These are phyloP conservation scores for Corrigiola litoralis DNA, from an alignment of 179 eudicot species.

Conservation along the genomic window DNA sequence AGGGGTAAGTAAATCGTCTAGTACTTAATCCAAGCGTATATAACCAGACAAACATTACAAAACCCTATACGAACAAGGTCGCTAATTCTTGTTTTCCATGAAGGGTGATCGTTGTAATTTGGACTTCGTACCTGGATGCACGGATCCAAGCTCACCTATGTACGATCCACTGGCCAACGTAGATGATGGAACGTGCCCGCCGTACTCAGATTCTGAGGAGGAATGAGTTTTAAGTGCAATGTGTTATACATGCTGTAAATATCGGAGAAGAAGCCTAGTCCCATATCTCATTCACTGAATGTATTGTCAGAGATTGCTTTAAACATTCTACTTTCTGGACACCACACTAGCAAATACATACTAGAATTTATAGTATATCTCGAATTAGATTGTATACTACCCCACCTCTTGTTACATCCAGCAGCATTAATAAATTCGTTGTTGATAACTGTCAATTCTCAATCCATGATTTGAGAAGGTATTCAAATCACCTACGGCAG, in stretches of 20 bases:
- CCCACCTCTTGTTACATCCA: no score
- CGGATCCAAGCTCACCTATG: slow-evolving; percentile 45
- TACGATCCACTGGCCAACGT: slow-evolving; percentile 57
- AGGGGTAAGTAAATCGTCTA: slow-evolving; percentile 44
- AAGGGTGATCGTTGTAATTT: slow-evolving; percentile 69
- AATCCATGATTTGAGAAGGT: no score
- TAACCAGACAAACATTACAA: no score
- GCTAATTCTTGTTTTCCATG: slow-evolving; percentile 7
- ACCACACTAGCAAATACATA: no score
- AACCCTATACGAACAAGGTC: not conserved
- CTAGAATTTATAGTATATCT: no score
- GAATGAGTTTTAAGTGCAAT: not conserved
- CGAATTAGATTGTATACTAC: no score
- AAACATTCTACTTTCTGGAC: no score
- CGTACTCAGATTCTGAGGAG: slow-evolving; percentile 50
- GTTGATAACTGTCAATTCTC: no score
- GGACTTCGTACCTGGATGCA: slow-evolving; percentile 58
- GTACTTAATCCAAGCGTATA: not conserved
- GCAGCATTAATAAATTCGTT: no score
- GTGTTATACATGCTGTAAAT: slow-evolving; percentile 21
- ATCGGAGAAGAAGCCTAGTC: not conserved
- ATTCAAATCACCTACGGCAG: no score
- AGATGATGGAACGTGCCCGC: slow-evolving; percentile 66
- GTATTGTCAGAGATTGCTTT: no score
- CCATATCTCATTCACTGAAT: no score